These are phyloP conservation scores for Toxicodendron radicans DNA, from an alignment of 345 rosid genomes.

Conservation along the genomic window DNA sequence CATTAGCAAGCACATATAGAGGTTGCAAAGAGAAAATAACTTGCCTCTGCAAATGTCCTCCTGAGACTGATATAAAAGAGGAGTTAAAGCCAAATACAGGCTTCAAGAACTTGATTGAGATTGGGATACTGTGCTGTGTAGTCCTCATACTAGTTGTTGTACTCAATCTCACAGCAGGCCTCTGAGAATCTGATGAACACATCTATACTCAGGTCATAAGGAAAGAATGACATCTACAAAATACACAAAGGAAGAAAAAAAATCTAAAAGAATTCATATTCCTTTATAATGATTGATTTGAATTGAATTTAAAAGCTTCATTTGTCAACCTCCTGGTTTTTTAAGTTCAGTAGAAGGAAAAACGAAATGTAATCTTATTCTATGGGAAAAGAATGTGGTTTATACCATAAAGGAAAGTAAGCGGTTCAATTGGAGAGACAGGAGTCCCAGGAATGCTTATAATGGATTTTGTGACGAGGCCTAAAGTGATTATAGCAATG, in stretches of 20 bases:
- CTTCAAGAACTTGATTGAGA: slow-evolving; percentile 69
- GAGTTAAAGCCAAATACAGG: slow-evolving; percentile 87
- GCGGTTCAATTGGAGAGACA: slow-evolving; percentile 71
- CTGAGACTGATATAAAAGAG: slow-evolving; percentile 66
- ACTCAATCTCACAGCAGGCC: slow-evolving; percentile 70
- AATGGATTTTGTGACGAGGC: slow-evolving; percentile 44
- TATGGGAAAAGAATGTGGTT: not conserved
- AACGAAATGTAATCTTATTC: slow-evolving; percentile 1
- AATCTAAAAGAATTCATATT: not conserved
- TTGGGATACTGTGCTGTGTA: slow-evolving; percentile 50
- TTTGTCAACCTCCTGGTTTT: not conserved
- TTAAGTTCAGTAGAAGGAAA: not conserved
- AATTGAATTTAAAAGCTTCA: not conserved
- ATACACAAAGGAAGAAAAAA: not conserved
- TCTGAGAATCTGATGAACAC: slow-evolving; percentile 67
- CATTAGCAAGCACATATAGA: not conserved
- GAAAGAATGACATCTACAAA: not conserved
- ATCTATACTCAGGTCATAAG: slow-evolving; percentile 21
- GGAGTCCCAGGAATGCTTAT: slow-evolving; percentile 75
- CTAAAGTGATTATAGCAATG: slow-evolving; percentile 57
- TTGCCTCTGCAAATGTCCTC: slow-evolving; percentile 80
- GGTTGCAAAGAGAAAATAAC: slow-evolving; percentile 26
- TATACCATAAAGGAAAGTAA: slow-evolving; percentile 82
- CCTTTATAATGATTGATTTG: not conserved
- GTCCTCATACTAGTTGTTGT: slow-evolving; percentile 71